Evolutionary conservation across 1,284 basidiomycete species (phyloP), one percentile per base, ranked within the genome.

Genomic region (Austroboletus novae-zelandiae): DNA sequence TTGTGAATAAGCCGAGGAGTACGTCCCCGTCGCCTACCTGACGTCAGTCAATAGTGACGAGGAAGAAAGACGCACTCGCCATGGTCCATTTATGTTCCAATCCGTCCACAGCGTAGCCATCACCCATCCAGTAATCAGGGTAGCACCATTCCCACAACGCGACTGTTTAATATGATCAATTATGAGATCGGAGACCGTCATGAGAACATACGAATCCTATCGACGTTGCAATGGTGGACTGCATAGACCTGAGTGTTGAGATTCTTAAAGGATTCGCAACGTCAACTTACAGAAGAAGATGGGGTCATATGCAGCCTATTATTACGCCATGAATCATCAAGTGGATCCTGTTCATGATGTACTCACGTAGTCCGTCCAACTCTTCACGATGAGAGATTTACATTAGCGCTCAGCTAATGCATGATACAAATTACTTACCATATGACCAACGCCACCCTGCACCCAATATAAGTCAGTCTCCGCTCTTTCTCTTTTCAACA

Each of bases 61-160:
- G 13, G 17, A 23, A n/a, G 8, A 8, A 20, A 4, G 17, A 14
- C 18, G 32, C 14, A 20, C 51, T 32, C 20, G 61, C 61, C 39
- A 65, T 40, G 5, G 62, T 62, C 62, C 62, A 62, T 14, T 43
- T 48, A 7, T 51, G 50, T 30, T 46, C 32, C 23, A 32, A 34
- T 8, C 34, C 43, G 14, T 59, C 50, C 4, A 57, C 9, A 2
- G 9, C 43, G 36, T 53, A 62, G 9, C 62, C 62, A 8, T 45
- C 18, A 11, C 36, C 45, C 60, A 62, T 62, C 60, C 60, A 62
- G 23, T 63, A 56, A 7, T 63, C 47, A 4, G 49, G 45, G 39
- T 62, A 62, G 42, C 61, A 62, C 60, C 60, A 62, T 15, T 62
- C 60, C 60, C 60, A 62, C 45, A 65, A 40, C 8, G 60, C 62